Percentiles rank a stretch among this genome's conserved stretches.
Evolutionary conservation across 257 asterid genomes (phyloP).

Genomic region (Leptodermis oblonga): DNA sequence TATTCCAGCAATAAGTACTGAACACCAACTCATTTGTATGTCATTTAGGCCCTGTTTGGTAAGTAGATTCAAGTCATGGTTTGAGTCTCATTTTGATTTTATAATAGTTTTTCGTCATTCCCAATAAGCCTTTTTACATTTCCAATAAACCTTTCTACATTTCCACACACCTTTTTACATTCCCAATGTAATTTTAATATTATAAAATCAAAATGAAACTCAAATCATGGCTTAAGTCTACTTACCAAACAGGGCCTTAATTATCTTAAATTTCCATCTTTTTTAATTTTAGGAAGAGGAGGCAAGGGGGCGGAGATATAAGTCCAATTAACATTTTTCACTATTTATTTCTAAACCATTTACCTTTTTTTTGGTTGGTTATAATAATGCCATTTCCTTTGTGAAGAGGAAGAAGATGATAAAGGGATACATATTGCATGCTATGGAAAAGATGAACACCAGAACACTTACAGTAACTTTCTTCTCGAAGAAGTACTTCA

Average conservation of each 20-base stretch:
- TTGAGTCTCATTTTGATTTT: too few relatives aligned
- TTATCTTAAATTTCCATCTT: background rate
- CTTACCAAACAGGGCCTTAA: too few relatives aligned
- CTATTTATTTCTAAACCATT: background rate
- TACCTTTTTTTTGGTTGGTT: background rate
- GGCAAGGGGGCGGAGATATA: background rate
- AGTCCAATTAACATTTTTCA: constrained; percentile 1
- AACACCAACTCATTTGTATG: too few relatives aligned
- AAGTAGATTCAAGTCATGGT: background rate
- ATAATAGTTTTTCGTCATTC: too few relatives aligned
- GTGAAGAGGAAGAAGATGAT: background rate
- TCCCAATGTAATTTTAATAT: too few relatives aligned
- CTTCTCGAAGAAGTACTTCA: constrained; percentile 78
- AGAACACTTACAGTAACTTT: constrained; percentile 72
- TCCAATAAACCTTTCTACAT: too few relatives aligned
- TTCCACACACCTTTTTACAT: too few relatives aligned
- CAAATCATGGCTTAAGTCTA: too few relatives aligned
- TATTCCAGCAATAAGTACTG: too few relatives aligned
- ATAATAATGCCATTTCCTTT: background rate
- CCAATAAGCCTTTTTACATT: too few relatives aligned
- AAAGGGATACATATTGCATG: background rate
- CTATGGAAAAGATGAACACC: constrained; percentile 9
- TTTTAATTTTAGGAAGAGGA: background rate
- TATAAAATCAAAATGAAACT: too few relatives aligned
- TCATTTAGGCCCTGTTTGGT: too few relatives aligned